A percentile compares a stretch with the other conserved stretches of the same genome.
These are phyloP conservation scores for Ganoderma lucidum DNA, from an alignment of 1,284 basidiomycete genomes.

Conservation along the genomic window DNA sequence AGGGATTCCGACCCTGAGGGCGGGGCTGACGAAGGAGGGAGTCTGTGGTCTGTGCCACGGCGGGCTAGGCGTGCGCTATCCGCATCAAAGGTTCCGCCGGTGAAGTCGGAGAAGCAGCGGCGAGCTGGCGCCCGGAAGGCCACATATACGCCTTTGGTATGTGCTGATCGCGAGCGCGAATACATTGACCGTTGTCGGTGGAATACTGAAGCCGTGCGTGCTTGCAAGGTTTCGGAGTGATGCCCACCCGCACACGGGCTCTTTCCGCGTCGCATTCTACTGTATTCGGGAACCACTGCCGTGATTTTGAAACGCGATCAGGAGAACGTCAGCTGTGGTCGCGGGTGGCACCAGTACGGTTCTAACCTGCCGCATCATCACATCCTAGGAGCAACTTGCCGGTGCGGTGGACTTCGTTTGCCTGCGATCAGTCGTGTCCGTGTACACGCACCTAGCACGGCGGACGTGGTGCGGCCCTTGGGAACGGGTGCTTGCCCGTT, in stretches of 20 bases:
- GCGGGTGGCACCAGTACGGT: slow-evolving; percentile 9
- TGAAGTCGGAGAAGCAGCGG: slow-evolving; percentile 18
- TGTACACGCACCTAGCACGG: not conserved
- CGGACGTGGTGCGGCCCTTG: not conserved
- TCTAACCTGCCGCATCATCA: not conserved
- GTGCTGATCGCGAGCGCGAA: slow-evolving; percentile 9
- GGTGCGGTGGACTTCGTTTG: not conserved
- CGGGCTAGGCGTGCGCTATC: slow-evolving; percentile 6
- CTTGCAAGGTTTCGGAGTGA: slow-evolving; percentile 2
- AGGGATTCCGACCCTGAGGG: slow-evolving; percentile 17
- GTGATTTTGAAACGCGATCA: slow-evolving; percentile 26
- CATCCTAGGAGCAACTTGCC: not conserved
- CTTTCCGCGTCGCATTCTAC: not conserved
- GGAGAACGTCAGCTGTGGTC: slow-evolving; percentile 6
- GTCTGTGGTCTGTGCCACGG: not conserved
- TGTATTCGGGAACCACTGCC: slow-evolving; percentile 6
- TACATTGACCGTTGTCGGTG: slow-evolving; percentile 12
- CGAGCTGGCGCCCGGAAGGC: slow-evolving; percentile 11
- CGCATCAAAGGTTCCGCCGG: slow-evolving; percentile 16
- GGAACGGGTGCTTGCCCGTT: not conserved
- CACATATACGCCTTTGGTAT: slow-evolving; percentile 5
- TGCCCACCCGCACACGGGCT: not conserved
- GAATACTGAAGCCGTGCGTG: not conserved
- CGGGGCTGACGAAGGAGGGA: slow-evolving; percentile 1
- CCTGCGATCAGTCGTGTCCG: not conserved